phyloP scores from a whole-genome alignment of 768 basidiomycete species.

The Hemileccinum rubropunctum region DNA sequence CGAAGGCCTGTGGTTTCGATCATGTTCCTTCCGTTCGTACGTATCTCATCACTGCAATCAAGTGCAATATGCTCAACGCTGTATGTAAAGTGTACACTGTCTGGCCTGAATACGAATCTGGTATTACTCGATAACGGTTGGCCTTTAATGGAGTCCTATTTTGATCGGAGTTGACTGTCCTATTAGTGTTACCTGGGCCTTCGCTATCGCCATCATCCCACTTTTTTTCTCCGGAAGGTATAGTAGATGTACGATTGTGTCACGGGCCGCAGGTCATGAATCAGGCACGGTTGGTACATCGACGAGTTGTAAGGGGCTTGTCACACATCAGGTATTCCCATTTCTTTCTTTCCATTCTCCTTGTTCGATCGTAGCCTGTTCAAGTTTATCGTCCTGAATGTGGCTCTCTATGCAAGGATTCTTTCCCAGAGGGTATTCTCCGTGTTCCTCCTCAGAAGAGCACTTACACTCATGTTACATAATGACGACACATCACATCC shows the following conservation, averaged over 20 bases:
- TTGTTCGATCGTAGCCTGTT: conserved; percentile 58
- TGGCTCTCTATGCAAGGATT: conserved; percentile 80
- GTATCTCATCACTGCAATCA: not conserved
- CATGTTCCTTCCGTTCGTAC: conserved; percentile 82
- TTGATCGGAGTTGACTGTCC: not conserved
- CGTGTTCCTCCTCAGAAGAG: conserved; percentile 93
- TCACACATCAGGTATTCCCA: not conserved
- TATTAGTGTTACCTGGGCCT: conserved; percentile 79
- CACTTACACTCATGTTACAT: conserved; percentile 78
- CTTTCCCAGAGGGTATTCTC: conserved; percentile 78
- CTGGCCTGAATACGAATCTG: conserved; percentile 87
- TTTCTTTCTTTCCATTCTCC: not conserved
- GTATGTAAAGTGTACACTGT: conserved; percentile 71
- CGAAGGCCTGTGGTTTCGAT: conserved; percentile 89
- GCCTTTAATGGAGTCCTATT: not conserved
- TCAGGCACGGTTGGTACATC: conserved; percentile 80
- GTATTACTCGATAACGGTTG: conserved; percentile 75
- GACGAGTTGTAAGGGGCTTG: conserved; percentile 94
- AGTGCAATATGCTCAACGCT: not conserved
- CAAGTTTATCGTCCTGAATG: conserved; percentile 94
- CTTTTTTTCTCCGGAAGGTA: conserved; percentile 90
- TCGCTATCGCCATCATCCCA: conserved; percentile 71
- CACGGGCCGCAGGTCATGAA: conserved; percentile 68
- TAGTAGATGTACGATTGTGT: conserved; percentile 73
- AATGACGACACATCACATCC: conserved; percentile 73